Evolutionary conservation across 202 grass and related monocot species (phyloP), one percentile per base, ranked within the genome.

Genomic region (Zizania palustris): DNA sequence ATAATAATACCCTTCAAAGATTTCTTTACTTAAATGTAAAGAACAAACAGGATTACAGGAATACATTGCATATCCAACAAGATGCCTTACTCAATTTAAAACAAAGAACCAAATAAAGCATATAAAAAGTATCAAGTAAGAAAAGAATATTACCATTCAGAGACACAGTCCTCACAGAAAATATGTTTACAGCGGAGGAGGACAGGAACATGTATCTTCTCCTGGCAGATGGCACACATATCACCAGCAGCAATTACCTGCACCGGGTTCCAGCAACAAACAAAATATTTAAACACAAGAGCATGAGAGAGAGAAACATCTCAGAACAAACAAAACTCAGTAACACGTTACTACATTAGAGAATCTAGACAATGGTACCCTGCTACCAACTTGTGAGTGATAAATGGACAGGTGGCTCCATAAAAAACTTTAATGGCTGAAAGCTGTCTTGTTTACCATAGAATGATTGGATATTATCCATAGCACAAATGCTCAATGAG

Each of bases 161-260:
- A 96, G 57, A 96, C 93, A 70, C 93, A 92, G 39, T 96, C 93
- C 77, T 92, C 93, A 56, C 93, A 96, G 64, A 96, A 96, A 74
- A 96, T 96, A 75, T 96, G 93, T 88, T 96, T 92, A 88, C 93
- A 96, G 68, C 93, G 82, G 78, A 96, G 87, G 60, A 96, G 84
- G 76, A 96, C 84, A 65, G 93, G 89, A 65, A 88, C 72, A 69
- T 92, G 89, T 85, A 96, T 96, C 79, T 92, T 90, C 60, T 96
- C 93, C 75, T 96, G 93, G 80, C 87, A 96, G 80, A 96, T 96
- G 56, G 93, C 93, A 74, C 93, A 96, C 87, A 96, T 88, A 88
- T 96, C 93, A 90, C 93, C 93, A 74, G 84, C 82, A 55, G 79
- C 76, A 71, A 69, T 36, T 89, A 85, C 89, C 93, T 96, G 84